A percentile compares a stretch with the other conserved stretches of the same genome.
Evolutionary conservation across 1,284 basidiomycete genomes (phyloP).

Genomic region (Entoloma clypeatum): DNA sequence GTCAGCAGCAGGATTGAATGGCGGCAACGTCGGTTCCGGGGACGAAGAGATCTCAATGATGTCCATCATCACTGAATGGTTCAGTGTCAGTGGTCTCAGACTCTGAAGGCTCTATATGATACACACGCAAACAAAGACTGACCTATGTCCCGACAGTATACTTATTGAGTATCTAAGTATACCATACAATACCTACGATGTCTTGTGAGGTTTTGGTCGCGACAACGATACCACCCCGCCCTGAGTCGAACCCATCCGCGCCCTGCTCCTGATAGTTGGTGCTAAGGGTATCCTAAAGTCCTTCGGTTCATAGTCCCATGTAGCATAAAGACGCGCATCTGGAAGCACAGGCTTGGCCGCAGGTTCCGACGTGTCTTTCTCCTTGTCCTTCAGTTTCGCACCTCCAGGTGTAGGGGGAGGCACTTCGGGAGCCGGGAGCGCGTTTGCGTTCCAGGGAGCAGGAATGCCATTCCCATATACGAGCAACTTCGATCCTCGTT

Average conservation of each 20-base stretch:
- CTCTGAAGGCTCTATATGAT: too few species aligned
- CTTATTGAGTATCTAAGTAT: too few species aligned
- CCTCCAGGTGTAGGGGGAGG: conserved; percentile 24
- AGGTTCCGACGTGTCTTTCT: conserved; percentile 30
- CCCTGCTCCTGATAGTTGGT: conserved; percentile 13
- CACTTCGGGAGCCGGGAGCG: conserved; percentile 30
- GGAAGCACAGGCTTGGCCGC: conserved; percentile 43
- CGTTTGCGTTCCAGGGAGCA: conserved; percentile 63
- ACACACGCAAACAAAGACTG: too few species aligned
- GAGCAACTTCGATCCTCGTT: conserved; percentile 53
- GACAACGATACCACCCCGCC: conserved; percentile 24
- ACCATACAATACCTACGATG: too few species aligned
- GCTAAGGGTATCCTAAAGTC: conserved; percentile 51
- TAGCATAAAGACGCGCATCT: conserved; percentile 67
- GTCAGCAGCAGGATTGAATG: too few species aligned
- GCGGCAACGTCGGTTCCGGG: too few species aligned
- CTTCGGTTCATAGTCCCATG: conserved; percentile 73
- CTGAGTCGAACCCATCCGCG: conserved; percentile 27
- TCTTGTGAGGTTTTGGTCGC: too few species aligned
- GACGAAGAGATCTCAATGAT: too few species aligned
- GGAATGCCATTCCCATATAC: conserved; percentile 57
- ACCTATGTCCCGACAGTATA: too few species aligned
- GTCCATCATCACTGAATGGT: too few species aligned
- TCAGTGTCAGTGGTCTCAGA: too few species aligned
- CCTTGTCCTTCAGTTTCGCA: conserved; percentile 34